phyloP scores from a whole-genome alignment of 1,284 basidiomycete genomes.

The Flammula alnicola region DNA sequence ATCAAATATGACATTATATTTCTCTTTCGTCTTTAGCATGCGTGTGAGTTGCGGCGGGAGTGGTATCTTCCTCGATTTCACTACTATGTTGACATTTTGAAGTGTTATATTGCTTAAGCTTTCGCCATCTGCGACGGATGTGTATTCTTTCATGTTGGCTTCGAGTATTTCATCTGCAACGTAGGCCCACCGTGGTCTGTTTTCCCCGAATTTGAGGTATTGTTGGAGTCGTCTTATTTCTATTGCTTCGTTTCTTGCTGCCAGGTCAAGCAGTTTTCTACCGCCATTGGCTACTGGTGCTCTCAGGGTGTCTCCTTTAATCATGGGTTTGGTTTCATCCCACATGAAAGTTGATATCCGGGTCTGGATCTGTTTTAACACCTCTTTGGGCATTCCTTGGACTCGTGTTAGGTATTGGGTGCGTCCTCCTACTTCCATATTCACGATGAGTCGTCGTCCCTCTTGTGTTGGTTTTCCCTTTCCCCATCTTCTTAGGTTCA shows the following conservation, averaged over 20 bases:
- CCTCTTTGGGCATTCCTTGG: slow-evolving; percentile 37
- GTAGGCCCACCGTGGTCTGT: slow-evolving; percentile 21
- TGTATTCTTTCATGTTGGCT: neutral
- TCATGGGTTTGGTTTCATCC: slow-evolving; percentile 14
- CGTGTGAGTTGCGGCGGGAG: slow-evolving; percentile 11
- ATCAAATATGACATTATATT: slow-evolving; percentile 23
- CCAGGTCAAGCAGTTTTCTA: slow-evolving; percentile 23
- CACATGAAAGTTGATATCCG: too few relatives aligned
- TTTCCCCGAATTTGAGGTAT: slow-evolving; percentile 10
- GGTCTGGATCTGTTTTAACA: slow-evolving; percentile 25
- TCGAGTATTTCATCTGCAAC: slow-evolving; percentile 20
- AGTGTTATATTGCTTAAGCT: slow-evolving; percentile 23
- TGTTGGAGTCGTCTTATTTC: slow-evolving; percentile 21
- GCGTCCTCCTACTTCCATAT: slow-evolving; percentile 29
- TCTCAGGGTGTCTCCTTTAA: slow-evolving; percentile 25
- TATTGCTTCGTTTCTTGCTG: slow-evolving; percentile 26
- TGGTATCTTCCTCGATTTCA: neutral
- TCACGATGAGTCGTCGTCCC: slow-evolving; percentile 28
- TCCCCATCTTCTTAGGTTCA: slow-evolving; percentile 27
- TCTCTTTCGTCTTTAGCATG: slow-evolving; percentile 18
- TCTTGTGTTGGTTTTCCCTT: slow-evolving; percentile 29
- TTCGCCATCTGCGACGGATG: neutral
- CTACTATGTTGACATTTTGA: slow-evolving; percentile 23
- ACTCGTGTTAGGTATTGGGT: slow-evolving; percentile 36
- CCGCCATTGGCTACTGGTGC: slow-evolving; percentile 18